Percentiles rank a stretch among this genome's conserved stretches.
These are phyloP conservation scores for Auxenochlorella pyrenoidosa DNA, from an alignment of 139 green algal species.

Conservation along the genomic window DNA sequence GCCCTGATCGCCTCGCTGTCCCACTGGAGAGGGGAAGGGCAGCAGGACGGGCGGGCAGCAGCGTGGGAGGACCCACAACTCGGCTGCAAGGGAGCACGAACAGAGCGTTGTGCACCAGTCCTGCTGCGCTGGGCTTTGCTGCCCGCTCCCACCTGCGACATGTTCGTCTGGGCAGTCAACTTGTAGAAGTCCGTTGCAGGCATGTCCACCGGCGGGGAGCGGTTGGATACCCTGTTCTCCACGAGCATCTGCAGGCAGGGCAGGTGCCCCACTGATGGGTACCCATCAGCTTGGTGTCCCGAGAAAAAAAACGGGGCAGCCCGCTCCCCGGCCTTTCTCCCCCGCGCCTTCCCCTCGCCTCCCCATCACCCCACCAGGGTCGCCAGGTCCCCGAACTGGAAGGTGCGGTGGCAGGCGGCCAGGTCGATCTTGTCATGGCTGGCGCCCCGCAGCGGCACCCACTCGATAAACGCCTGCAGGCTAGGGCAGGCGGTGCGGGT, in stretches of 20 bases:
- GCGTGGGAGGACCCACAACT: too few species aligned
- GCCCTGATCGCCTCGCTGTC: not conserved
- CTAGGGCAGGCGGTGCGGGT: too few species aligned
- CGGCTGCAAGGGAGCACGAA: too few species aligned
- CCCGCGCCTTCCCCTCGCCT: too few species aligned
- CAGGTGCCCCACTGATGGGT: too few species aligned
- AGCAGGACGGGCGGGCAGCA: too few species aligned
- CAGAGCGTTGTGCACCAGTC: not conserved
- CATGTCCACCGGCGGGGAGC: constrained; percentile 5
- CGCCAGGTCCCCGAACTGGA: constrained; percentile 37
- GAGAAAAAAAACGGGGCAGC: too few species aligned
- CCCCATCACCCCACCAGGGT: not conserved
- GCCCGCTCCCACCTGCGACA: not conserved
- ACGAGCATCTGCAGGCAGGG: constrained; percentile 22
- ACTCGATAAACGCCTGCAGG: constrained; percentile 37
- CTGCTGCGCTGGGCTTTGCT: not conserved
- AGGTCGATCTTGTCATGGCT: not conserved
- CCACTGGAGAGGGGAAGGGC: not conserved
- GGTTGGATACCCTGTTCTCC: constrained; percentile 23
- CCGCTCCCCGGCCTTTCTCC: not conserved
- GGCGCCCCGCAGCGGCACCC: constrained; percentile 38
- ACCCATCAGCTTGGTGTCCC: too few species aligned
- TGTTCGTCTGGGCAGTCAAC: constrained; percentile 14
- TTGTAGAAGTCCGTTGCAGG: constrained; percentile 30
- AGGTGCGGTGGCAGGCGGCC: constrained; percentile 24